Base-by-base conservation (phyloP, 805 yeast genomes). In the Cephaloascus fragrans region DNA sequence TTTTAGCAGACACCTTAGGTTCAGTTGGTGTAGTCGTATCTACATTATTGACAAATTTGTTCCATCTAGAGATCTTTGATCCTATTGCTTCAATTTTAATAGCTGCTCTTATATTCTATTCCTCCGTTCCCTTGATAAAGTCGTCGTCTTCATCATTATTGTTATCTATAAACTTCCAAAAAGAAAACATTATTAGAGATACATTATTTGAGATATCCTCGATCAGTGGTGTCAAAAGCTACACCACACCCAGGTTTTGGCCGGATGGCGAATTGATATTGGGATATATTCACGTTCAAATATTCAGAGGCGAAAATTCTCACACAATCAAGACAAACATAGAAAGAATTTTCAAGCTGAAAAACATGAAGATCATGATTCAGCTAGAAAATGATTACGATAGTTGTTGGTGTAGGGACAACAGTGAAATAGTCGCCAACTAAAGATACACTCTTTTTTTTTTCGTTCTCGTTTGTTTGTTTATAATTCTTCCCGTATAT, bases 1-100 rank as follows among this genome's bases (percentile, higher is more conserved):
- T 93, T 23, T 55, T 93, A 35, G 99, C 99, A 0, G 99, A 93
- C 51, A 89, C 97, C 0, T 64, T 93, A 32, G 99, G 99, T 0
- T 90, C 97, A 0, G 95, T 89, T 0, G 97, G 97, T 4, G 99
- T 94, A 15, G 89, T 93, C n/a, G 58, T 87, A 1, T 88, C 97
- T 0, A 90, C 98, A 0, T 39, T 87, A 4, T 61, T 93, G 32
- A 83, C 90, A 6, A 76, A 80, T 42, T 50, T 77, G 26, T 80
- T 83, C 56, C 43, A 47, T 15, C 74, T 84, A 77, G 73, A 78
- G 39, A 81, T 95, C 1, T 82, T 90, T 53, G 99, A 93, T 53
- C 97, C 99, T 2, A 59, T 93, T 17, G 94, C 97, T 0, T 89
- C 97, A 1, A 68, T 93, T 3, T 68, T 89, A 48, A 90, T 93